Evolutionary conservation across 1,284 basidiomycete genomes (phyloP).

Genomic region (Leccinum ponderosum): DNA sequence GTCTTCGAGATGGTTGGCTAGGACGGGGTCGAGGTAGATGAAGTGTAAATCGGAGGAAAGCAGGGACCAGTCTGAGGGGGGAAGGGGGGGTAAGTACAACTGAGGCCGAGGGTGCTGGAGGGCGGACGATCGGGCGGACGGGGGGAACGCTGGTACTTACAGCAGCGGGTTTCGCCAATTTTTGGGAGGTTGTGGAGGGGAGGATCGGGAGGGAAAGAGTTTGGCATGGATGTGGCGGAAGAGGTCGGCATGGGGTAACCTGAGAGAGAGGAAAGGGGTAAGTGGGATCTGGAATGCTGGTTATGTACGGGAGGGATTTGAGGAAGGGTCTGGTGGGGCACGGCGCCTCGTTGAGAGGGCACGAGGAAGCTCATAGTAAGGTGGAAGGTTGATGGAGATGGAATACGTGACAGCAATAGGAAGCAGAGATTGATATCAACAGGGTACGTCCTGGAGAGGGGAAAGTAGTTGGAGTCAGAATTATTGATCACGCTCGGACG

Average conservation of each 20-base stretch:
- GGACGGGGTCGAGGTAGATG: constrained; percentile 88
- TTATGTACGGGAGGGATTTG: constrained; percentile 29
- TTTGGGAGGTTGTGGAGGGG: constrained; percentile 44
- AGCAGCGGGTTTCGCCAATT: constrained; percentile 71
- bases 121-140: constrained; percentile 35
- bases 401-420: constrained; percentile 17
- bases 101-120: constrained; percentile 12
- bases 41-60: constrained; percentile 76
- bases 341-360: constrained; percentile 39
- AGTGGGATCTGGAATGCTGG: constrained; percentile 35
- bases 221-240: constrained; percentile 19
- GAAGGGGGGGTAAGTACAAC: constrained; percentile 15
- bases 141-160: constrained; percentile 45
- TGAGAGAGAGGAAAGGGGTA: constrained; percentile 40
- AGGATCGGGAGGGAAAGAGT: constrained; percentile 20
- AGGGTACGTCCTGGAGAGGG: too few relatives aligned
- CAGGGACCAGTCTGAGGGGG: constrained; percentile 63
- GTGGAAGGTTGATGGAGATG: constrained; percentile 17
- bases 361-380: constrained; percentile 45
- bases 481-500: constrained; percentile 14
- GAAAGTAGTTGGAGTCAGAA: constrained; percentile 16
- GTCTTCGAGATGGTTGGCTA: constrained; percentile 73
- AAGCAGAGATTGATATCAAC: constrained; percentile 5
- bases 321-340: constrained; percentile 32
- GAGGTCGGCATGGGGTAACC: constrained; percentile 28